Conservation (phyloP, 1,284 basidiomycete genomes). For the Apiotrichum gracile region DNA sequence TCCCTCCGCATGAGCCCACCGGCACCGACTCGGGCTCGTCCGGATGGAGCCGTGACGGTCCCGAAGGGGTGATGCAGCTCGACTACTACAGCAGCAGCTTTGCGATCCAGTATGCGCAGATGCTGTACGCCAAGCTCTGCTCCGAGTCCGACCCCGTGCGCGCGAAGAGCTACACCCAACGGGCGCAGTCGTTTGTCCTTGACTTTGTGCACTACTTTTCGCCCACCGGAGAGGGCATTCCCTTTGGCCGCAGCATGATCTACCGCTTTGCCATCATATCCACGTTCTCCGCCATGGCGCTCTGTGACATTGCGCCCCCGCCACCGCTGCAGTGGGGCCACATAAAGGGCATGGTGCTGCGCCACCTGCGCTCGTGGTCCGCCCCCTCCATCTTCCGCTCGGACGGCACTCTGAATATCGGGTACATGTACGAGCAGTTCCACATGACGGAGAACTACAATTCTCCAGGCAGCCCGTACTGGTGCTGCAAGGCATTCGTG, state of each 20-base stretch:
- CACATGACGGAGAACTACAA: conserved; percentile 73
- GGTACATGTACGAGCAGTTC: conserved; percentile 65
- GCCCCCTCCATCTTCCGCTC: conserved; percentile 52
- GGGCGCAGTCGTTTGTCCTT: conserved; percentile 59
- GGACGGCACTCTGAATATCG: conserved; percentile 67
- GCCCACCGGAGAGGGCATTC: conserved; percentile 63
- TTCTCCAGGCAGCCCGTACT: conserved; percentile 67
- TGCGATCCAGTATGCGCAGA: conserved; percentile 68
- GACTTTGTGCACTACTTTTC: conserved; percentile 73
- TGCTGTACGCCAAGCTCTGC: conserved; percentile 58
- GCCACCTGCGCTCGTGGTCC: conserved; percentile 66
- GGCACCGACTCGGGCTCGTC: conserved; percentile 46
- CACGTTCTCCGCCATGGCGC: conserved; percentile 67
- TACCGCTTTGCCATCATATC: conserved; percentile 73
- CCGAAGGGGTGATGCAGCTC: conserved; percentile 67
- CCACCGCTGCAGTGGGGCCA: conserved; percentile 63
- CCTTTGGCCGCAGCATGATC: conserved; percentile 68
- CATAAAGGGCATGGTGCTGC: conserved; percentile 64
- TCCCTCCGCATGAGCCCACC: conserved; percentile 42
- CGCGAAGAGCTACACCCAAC: conserved; percentile 59
- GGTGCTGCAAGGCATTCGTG: conserved; percentile 73
- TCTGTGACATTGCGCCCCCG: conserved; percentile 62
- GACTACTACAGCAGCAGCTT: conserved; percentile 76
- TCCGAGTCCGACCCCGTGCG: conserved; percentile 59
- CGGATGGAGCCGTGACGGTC: conserved; percentile 71